Conservation (phyloP, 306 rosid species). For the Calophaca sinica region DNA sequence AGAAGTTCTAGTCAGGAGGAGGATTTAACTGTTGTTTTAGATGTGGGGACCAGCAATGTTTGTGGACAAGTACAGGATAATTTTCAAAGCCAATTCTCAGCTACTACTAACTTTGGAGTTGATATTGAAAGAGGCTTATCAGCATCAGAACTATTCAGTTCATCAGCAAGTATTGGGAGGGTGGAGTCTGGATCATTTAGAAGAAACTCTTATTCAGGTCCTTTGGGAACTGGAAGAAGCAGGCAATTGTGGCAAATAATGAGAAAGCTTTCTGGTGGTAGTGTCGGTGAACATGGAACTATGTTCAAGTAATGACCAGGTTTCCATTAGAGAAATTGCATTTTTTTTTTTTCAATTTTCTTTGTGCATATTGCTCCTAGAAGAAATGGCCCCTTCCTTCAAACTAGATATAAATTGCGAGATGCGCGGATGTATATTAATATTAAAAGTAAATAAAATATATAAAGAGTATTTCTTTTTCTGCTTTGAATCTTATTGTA, state of each 20-base stretch:
- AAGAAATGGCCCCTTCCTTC: too few relatives aligned
- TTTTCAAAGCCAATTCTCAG: conserved; percentile 58
- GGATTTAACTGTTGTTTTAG: conserved; percentile 52
- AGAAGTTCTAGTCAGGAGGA: conserved; percentile 59
- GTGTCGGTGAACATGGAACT: conserved; percentile 73
- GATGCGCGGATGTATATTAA: conserved; percentile 5
- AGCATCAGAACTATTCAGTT: conserved; percentile 56
- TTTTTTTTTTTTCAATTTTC: not conserved
- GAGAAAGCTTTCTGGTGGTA: conserved; percentile 72
- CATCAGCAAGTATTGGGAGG: conserved; percentile 51
- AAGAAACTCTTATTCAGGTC: conserved; percentile 77
- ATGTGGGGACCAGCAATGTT: conserved; percentile 45
- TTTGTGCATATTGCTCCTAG: not conserved
- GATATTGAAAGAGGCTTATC: conserved; percentile 66
- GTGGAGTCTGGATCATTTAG: conserved; percentile 61
- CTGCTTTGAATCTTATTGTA: not conserved
- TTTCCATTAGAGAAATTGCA: conserved; percentile 37
- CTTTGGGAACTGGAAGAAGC: conserved; percentile 62
- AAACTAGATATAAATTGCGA: not conserved
- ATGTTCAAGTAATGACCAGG: conserved; percentile 58
- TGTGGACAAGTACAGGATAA: conserved; percentile 54
- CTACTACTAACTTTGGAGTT: conserved; percentile 48
- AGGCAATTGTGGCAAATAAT: conserved; percentile 68
- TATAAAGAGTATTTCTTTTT: not conserved
- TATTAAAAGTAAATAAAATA: not conserved